phyloP scores from a whole-genome alignment of 2,329 filamentous ascomycete species.

The Diaporthe helianthi region DNA sequence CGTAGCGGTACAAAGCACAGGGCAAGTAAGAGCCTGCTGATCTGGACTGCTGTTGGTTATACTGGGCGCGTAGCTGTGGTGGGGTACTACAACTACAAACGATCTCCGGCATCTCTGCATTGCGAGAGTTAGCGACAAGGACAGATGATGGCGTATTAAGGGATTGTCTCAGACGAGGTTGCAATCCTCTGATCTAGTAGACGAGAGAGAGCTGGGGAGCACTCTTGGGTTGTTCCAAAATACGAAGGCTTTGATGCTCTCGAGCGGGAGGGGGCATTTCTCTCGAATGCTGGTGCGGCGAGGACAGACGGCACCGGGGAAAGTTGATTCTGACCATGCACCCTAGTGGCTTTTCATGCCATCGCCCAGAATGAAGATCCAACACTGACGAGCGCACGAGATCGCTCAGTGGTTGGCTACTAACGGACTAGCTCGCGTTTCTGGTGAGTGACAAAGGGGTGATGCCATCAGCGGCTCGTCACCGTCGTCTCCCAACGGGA shows the following conservation, averaged over 20 bases:
- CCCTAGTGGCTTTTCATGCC: neutral
- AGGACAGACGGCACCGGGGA: neutral
- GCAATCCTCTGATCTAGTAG: neutral
- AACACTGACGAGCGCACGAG: neutral
- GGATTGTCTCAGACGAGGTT: neutral
- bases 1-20: neutral
- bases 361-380: neutral
- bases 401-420: neutral
- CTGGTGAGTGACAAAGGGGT: neutral
- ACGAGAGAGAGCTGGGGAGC: too few species aligned
- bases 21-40: neutral
- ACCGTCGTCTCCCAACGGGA: neutral
- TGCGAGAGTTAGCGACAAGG: neutral
- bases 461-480: neutral
- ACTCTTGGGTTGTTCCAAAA: too few species aligned
- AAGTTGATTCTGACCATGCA: neutral
- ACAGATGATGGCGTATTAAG: neutral
- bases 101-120: neutral
- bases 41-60: neutral
- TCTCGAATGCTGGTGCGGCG: neutral
- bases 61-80: neutral
- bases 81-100: too few species aligned
- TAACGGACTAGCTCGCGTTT: neutral
- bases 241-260: too few species aligned
- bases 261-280: too few species aligned